Conservation (phyloP, 108 stramenopile species). For the Skeletonema marinoi region DNA sequence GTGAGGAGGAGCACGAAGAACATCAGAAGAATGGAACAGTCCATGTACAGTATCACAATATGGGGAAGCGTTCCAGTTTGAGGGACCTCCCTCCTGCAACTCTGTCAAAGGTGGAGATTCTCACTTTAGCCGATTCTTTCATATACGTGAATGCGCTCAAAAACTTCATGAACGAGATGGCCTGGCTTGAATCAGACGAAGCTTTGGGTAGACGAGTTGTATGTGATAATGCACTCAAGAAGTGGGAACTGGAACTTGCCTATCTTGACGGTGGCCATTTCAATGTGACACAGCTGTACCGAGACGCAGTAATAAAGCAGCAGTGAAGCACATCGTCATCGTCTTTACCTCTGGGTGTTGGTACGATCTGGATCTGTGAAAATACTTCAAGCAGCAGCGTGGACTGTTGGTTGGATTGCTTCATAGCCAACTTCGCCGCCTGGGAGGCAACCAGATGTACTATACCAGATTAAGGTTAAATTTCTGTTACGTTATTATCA, state of each 20-base stretch:
- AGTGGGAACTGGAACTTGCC: conserved; percentile 18
- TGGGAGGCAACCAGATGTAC: no score
- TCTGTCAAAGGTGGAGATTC: conserved; percentile 2
- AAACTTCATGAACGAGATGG: conserved; percentile 19
- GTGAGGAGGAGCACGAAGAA: background rate
- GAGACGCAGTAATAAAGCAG: conserved; percentile 6
- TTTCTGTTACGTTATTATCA: no score
- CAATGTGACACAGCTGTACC: conserved; percentile 15
- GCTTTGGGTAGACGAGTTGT: conserved; percentile 18
- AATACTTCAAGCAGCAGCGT: no score
- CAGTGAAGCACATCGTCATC: no score
- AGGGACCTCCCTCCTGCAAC: background rate
- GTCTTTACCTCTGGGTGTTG: no score
- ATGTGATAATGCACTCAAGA: conserved; percentile 4
- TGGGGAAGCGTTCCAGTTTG: background rate
- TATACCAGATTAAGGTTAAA: no score
- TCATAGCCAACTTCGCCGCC: no score
- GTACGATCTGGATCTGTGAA: no score
- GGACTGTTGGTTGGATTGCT: no score
- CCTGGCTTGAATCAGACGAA: conserved; percentile 12
- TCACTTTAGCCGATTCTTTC: conserved; percentile 3
- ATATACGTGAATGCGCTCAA: conserved; percentile 8
- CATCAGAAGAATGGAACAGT: background rate
- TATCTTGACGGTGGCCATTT: conserved; percentile 6
- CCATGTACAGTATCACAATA: conserved; percentile 10